A percentile compares a stretch with the other conserved stretches of the same genome.
These are phyloP conservation scores for Penicillium sp. DNA, from an alignment of 2,329 filamentous ascomycete genomes.

Conservation along the genomic window DNA sequence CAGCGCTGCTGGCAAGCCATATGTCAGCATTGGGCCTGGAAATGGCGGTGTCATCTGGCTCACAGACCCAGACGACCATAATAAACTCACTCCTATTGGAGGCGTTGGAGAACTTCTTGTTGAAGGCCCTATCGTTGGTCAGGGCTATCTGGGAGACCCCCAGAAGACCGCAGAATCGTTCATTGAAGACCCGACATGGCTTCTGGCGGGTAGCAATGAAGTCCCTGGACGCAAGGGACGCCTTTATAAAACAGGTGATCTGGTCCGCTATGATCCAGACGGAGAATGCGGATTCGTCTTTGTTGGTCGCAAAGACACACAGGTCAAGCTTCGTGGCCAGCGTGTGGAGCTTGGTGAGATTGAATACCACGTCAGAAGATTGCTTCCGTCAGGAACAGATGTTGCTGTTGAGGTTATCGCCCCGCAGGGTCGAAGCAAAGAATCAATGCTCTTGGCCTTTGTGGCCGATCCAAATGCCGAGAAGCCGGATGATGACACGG, in stretches of 20 bases:
- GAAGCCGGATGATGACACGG: slow-evolving; percentile 3
- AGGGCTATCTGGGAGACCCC: slow-evolving; percentile 40
- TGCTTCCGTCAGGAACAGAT: slow-evolving; percentile 28
- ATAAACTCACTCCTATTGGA: slow-evolving; percentile 11
- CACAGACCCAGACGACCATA: slow-evolving; percentile 18
- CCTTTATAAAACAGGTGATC: slow-evolving; percentile 36
- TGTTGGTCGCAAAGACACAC: slow-evolving; percentile 32
- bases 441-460: slow-evolving; percentile 29
- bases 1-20: slow-evolving; percentile 13
- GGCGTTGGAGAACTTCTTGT: slow-evolving; percentile 44
- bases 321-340: slow-evolving; percentile 34
- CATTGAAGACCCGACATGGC: slow-evolving; percentile 26
- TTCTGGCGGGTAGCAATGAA: slow-evolving; percentile 2
- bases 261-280: slow-evolving; percentile 28
- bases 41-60: slow-evolving; percentile 22
- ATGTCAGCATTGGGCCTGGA: slow-evolving; percentile 20
- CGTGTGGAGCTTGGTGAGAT: slow-evolving; percentile 33
- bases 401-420: slow-evolving; percentile 52
- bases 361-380: slow-evolving; percentile 32
- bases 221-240: slow-evolving; percentile 10
- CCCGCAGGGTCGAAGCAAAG: slow-evolving; percentile 20
- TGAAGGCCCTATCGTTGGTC: slow-evolving; percentile 43
- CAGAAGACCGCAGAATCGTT: slow-evolving; percentile 27
- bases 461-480: slow-evolving; percentile 21
- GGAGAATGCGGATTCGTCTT: slow-evolving; percentile 26